phyloP scores from a whole-genome alignment of 257 asterid genomes.

The Salvia rosmarinus region DNA sequence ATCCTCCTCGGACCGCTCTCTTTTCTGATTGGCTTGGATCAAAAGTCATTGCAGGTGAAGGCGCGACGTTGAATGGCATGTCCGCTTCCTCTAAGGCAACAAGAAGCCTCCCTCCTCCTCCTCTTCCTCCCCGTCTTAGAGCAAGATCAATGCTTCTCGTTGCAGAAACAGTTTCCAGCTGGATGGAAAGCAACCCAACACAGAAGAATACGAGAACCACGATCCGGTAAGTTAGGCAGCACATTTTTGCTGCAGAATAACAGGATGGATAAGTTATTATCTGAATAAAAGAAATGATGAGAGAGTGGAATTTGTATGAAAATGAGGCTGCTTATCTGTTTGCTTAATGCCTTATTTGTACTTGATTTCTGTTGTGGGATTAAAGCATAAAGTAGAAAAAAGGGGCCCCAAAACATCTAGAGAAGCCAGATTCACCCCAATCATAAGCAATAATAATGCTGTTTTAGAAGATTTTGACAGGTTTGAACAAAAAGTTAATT shows the following conservation, averaged over 20 bases:
- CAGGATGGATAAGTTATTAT: constrained; percentile 34
- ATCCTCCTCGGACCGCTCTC: constrained; percentile 69
- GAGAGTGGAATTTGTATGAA: constrained; percentile 39
- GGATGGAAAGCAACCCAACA: constrained; percentile 50
- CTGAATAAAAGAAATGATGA: constrained; percentile 28
- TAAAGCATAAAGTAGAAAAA: constrained; percentile 63
- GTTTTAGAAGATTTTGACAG: constrained; percentile 67
- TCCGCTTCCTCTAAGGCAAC: constrained; percentile 42
- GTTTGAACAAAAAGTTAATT: constrained; percentile 75
- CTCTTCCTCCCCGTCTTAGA: constrained; percentile 40
- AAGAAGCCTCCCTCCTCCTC: constrained; percentile 47
- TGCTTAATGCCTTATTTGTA: constrained; percentile 36
- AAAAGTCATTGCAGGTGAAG: constrained; percentile 54
- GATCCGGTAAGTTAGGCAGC: constrained; percentile 44
- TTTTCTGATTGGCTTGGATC: constrained; percentile 71
- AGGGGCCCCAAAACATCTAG: constrained; percentile 47
- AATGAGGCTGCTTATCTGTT: constrained; percentile 35
- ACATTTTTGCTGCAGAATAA: constrained; percentile 46
- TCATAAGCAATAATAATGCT: constrained; percentile 78
- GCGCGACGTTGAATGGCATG: constrained; percentile 48
- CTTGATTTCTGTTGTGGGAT: constrained; percentile 45
- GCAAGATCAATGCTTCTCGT: constrained; percentile 54
- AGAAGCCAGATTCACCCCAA: constrained; percentile 74
- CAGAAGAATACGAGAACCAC: constrained; percentile 47
- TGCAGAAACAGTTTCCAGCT: constrained; percentile 50